phyloP scores from a whole-genome alignment of 208 protist genomes.

The Leishmania turanica region DNA sequence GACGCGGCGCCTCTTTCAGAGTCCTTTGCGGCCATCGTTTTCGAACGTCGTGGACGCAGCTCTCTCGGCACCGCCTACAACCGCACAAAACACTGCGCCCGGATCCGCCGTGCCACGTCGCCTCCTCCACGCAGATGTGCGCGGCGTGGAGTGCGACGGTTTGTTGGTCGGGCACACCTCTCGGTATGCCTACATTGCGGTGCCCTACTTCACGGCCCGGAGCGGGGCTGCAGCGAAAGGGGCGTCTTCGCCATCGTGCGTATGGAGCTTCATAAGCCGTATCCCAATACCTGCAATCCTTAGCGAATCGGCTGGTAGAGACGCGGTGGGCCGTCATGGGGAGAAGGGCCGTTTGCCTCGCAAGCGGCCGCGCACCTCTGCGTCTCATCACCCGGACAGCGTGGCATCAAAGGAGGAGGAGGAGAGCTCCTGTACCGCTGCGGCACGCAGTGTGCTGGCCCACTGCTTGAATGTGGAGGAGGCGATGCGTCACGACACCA shows the following conservation, averaged over 20 bases:
- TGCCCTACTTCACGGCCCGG: conserved; percentile 38
- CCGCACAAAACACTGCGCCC: background rate
- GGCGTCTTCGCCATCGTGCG: background rate
- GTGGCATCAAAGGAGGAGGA: background rate
- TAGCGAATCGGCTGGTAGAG: background rate
- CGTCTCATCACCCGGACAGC: conserved; percentile 6
- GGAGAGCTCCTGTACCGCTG: background rate
- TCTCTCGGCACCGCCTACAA: background rate
- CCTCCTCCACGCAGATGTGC: conserved; percentile 70
- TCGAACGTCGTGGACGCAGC: conserved; percentile 25
- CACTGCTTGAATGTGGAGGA: conserved; percentile 30
- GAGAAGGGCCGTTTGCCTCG: no score
- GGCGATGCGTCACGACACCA: conserved; percentile 44
- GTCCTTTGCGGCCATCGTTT: conserved; percentile 7
- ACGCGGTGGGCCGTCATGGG: background rate
- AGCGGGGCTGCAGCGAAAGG: background rate
- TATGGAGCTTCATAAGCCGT: conserved; percentile 38
- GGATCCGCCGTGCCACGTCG: conserved; percentile 2
- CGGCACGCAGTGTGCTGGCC: conserved; percentile 12
- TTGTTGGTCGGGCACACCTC: conserved; percentile 51
- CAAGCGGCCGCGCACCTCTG: conserved; percentile 2
- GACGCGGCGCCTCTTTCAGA: conserved; percentile 20
- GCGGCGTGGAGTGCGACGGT: conserved; percentile 72
- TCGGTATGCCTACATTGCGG: conserved; percentile 77
- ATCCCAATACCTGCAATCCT: conserved; percentile 35